Evolutionary conservation across 495 filamentous ascomycete genomes (phyloP), one percentile per base, ranked within the genome.

Genomic region (Gamarada debralockiae): DNA sequence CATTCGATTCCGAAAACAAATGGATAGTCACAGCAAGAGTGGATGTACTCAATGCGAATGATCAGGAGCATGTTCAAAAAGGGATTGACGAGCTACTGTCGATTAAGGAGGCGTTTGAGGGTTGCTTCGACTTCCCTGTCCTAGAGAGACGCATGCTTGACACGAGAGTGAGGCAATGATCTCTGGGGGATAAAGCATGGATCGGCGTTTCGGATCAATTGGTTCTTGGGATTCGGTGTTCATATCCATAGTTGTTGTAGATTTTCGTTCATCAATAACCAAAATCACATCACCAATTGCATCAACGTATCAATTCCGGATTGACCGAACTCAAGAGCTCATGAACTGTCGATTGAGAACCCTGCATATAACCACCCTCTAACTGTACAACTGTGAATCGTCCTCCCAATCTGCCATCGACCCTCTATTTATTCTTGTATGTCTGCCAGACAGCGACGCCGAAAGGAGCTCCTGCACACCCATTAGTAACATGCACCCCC

Each of bases 401-500:
- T 29, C 27, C 27, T 10, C 10, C 27, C 17, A 7, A 7, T 43
- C 9, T 21, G 40, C 21, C 7, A 43, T n/a, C 25, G 22, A 4
- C 39, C 17, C 20, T 57, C 44, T 57, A 58, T 43, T 65, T 31
- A 52, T 59, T 62, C 53, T 65, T 65, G 42, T 62, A 45, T 22
- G 58, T 60, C 36, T 65, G 62, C 62, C 62, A 65, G 38, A 65
- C 59, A 13, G 62, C 54, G 36, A 61, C 42, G n/a, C 50, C 49
- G 53, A 63, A 63, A 23, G 57, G 61, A 18, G 52, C 46, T 29
- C 33, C 59, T 62, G 37, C 17, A 27, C 8, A 10, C 14, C 6
- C n/a, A 21, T 43, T 43, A 44, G 38, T 17, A 33, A 12, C 21
- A 9, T 14, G 5, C 8, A 27, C 37, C 15, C 20, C 2, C 17